Percentiles rank a stretch among this genome's conserved stretches.
These are phyloP conservation scores for Cryptococcus floricola DNA, from an alignment of 1,284 basidiomycete species.

Conservation along the genomic window DNA sequence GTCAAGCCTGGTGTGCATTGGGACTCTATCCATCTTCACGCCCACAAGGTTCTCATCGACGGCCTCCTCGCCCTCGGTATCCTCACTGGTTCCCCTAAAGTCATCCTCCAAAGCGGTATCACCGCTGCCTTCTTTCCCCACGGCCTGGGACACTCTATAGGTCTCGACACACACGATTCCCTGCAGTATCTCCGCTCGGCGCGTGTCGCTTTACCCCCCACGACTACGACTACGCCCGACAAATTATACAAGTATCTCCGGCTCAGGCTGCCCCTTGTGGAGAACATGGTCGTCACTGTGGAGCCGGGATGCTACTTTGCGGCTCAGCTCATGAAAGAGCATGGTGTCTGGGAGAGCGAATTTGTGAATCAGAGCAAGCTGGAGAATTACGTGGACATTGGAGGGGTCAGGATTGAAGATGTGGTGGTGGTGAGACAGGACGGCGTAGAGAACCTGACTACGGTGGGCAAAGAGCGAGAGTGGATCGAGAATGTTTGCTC, in stretches of 20 bases:
- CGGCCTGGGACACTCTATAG: conserved; percentile 78
- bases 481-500: conserved; percentile 76
- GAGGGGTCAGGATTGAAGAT: conserved; percentile 87
- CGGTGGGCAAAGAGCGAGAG: conserved; percentile 67
- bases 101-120: conserved; percentile 68
- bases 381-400: conserved; percentile 68
- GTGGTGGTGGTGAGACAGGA: conserved; percentile 67
- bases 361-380: conserved; percentile 69
- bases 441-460: conserved; percentile 73
- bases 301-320: conserved; percentile 88
- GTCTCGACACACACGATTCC: conserved; percentile 75
- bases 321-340: conserved; percentile 66
- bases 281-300: conserved; percentile 72
- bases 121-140: conserved; percentile 86
- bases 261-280: conserved; percentile 64
- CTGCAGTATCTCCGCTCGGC: conserved; percentile 38
- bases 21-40: conserved; percentile 76
- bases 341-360: conserved; percentile 56
- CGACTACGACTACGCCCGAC: conserved; percentile 51
- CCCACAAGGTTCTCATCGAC: conserved; percentile 69
- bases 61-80: conserved; percentile 81
- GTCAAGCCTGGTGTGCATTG: conserved; percentile 73
- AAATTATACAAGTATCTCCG: conserved; percentile 74
- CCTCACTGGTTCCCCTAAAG: conserved; percentile 62
- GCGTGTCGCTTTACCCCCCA: conserved; percentile 28